Conservation (phyloP, 176 grass and related monocot genomes). For the Alloteropsis semialata region DNA sequence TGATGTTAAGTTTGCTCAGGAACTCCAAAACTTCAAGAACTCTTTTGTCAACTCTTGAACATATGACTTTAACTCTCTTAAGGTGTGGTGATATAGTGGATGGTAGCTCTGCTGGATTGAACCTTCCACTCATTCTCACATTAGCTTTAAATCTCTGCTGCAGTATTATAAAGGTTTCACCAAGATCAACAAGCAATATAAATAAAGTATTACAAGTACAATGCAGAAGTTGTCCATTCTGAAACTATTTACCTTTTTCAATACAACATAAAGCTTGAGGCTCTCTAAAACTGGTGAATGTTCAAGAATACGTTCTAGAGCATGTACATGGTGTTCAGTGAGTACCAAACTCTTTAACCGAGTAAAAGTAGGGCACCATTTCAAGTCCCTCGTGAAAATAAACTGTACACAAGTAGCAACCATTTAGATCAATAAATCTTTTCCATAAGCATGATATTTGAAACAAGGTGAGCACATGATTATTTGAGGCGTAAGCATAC, state of each 20-base stretch:
- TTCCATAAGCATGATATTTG: not conserved
- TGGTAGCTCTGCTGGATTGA: not conserved
- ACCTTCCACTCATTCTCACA: not conserved
- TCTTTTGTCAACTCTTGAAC: not conserved
- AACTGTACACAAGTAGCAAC: not conserved
- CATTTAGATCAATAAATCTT: not conserved
- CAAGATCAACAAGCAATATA: not conserved
- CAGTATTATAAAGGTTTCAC: not conserved
- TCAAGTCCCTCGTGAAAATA: slow-evolving; percentile 4
- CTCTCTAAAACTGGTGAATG: slow-evolving; percentile 14
- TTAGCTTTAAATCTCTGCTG: not conserved
- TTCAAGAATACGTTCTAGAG: slow-evolving; percentile 17
- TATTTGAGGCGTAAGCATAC: not conserved
- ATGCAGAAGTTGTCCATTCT: not conserved
- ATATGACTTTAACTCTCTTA: not conserved
- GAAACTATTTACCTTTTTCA: not conserved
- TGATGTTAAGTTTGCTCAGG: not conserved
- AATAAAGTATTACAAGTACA: not conserved
- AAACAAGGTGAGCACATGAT: not conserved
- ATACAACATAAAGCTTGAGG: not conserved
- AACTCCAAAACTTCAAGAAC: not conserved
- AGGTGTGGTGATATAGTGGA: slow-evolving; percentile 11
- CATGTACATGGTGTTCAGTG: not conserved
- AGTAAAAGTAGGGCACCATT: slow-evolving; percentile 9
- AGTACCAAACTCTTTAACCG: not conserved